Percentiles rank a stretch among this genome's conserved stretches.
phyloP scores from a whole-genome alignment of 163 green algal genomes.

The Chlamydomonas reinhardtii region DNA sequence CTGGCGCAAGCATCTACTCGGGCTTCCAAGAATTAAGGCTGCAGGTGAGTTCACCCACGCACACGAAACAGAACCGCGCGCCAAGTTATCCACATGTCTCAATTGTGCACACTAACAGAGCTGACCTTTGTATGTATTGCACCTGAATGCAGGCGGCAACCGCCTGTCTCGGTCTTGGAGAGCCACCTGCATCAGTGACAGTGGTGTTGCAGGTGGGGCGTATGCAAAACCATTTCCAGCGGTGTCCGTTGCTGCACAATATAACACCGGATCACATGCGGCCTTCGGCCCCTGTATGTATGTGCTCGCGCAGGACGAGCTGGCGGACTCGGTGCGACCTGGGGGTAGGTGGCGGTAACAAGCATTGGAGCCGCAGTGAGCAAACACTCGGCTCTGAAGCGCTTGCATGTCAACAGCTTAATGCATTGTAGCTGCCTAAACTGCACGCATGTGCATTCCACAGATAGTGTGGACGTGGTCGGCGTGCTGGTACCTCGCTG shows the following conservation, averaged over 20 bases:
- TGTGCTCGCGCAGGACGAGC: conserved; percentile 70
- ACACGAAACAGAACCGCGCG: no score
- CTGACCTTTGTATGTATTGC: background rate
- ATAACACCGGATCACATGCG: no score
- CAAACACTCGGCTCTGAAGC: no score
- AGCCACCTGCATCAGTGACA: conserved; percentile 69
- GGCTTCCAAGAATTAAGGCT: conserved; percentile 66
- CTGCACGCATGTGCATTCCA: no score
- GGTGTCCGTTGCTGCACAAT: no score
- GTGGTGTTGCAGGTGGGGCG: conserved; percentile 79
- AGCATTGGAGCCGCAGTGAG: no score
- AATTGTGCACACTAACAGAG: background rate
- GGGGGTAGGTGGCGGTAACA: conserved; percentile 62
- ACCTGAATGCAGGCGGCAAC: conserved; percentile 75
- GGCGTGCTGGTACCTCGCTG: conserved; percentile 85
- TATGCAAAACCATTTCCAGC: no score
- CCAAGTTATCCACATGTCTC: no score
- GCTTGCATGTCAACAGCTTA: no score
- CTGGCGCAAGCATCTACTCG: conserved; percentile 57
- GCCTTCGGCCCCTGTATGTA: background rate
- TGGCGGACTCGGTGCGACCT: conserved; percentile 80
- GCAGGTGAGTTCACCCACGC: background rate
- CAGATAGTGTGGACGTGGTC: conserved; percentile 88
- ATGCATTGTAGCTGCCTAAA: no score
- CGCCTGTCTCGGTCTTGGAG: conserved; percentile 70